Conservation (phyloP, 139 green algal genomes). For the Coelastrella sp. region DNA sequence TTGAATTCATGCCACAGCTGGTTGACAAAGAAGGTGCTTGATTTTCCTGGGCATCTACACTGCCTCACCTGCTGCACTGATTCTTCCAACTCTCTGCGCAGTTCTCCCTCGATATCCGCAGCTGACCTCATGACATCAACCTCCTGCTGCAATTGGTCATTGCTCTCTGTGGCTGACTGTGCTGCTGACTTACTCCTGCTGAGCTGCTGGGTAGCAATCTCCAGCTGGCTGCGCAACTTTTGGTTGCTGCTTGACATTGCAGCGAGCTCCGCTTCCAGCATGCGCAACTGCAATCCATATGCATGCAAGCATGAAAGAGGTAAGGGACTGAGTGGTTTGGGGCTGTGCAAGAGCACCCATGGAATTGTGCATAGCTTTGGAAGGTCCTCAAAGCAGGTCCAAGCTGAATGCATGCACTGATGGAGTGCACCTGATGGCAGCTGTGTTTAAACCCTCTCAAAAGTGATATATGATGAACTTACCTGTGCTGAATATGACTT, state of each 20-base stretch:
- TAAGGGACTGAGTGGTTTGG: too few species aligned
- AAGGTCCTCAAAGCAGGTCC: background rate
- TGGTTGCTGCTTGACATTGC: constrained; percentile 38
- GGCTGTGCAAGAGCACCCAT: background rate
- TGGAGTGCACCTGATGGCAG: too few species aligned
- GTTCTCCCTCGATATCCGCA: constrained; percentile 12
- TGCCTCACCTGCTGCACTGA: background rate
- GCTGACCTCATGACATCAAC: constrained; percentile 8
- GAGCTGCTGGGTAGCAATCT: background rate
- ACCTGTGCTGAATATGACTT: constrained; percentile 37
- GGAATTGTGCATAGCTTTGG: background rate
- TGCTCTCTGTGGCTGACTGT: constrained; percentile 16
- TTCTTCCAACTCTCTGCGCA: constrained; percentile 15
- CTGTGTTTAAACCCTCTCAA: background rate
- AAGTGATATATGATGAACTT: background rate
- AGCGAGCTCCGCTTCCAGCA: constrained; percentile 23
- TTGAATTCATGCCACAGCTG: too few species aligned
- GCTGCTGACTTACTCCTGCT: constrained; percentile 16
- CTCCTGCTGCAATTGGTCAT: constrained; percentile 17
- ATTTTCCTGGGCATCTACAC: too few species aligned
- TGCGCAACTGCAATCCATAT: constrained; percentile 12
- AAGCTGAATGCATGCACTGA: background rate
- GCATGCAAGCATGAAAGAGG: background rate
- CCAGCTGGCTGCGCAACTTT: constrained; percentile 37
- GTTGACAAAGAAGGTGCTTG: too few species aligned